Evolutionary conservation across 345 rosid species (phyloP), one percentile per base, ranked within the genome.

Genomic region (Gossypium herbaceum): DNA sequence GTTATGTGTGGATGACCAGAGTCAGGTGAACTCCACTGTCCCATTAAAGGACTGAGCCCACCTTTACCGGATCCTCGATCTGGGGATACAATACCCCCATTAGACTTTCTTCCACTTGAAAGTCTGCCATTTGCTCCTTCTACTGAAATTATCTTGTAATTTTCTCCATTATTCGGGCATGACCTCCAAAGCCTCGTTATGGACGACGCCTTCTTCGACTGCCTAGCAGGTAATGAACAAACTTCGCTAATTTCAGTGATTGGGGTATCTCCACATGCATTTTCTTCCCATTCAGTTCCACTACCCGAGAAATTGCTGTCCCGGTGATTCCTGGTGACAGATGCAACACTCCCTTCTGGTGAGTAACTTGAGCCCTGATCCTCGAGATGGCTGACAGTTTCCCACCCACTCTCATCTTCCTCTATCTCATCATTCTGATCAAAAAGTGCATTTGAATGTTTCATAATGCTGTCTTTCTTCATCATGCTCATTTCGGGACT

Each of bases 321-420:
- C 64, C 73, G 77, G 62, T 41, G 75, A 63, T 74, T 84, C 80
- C 84, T 85, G 83, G 78, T 88, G 22, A 78, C 79, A 34, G 92
- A 87, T 73, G 80, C 84, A 22, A 67, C 72, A 77, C 97, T 89
- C 55, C 83, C 93, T 41, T 91, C 91, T 0, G 82, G 93, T 6
- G 97, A 90, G 84, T 71, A 91, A 72, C 89, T 88, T 43, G 96
- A 95, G 43, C 86, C 93, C 75, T 88, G 94, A 73, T 91, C 98
- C 73, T 91, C 97, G 5, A 82, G 83, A 81, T 89, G 91, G 83
- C 96, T 95, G 79, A 87, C 96, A 12, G 99, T 91, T 86, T 95
- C 99, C 99, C 99, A 95, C 44, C 90, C 97, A 63, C 99, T 95
- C 76, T 95, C 98, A 64, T 91, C 97, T 72, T 93, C 97, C 79